A percentile compares a stretch with the other conserved stretches of the same genome.
These are phyloP conservation scores for Tremellales sp. DNA, from an alignment of 1,284 basidiomycete species.

Conservation along the genomic window DNA sequence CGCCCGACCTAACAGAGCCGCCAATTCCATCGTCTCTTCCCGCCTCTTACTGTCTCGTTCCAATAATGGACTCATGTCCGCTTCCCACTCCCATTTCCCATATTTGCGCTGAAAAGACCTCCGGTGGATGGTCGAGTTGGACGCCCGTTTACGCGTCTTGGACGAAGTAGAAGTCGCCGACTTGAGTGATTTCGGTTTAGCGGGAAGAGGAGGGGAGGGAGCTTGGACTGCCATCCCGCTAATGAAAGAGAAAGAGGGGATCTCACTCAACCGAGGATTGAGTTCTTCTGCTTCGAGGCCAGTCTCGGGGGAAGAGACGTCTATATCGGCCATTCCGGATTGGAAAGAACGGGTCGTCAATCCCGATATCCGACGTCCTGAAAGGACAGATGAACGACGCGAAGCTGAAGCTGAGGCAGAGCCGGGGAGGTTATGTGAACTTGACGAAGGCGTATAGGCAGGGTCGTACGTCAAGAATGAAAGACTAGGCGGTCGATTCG, in stretches of 20 bases:
- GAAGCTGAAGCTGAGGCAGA: not conserved
- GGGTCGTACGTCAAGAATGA: not conserved
- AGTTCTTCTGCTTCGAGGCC: not conserved
- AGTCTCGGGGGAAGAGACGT: not conserved
- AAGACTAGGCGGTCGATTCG: not conserved
- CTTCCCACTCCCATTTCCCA: not conserved
- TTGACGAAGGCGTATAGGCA: not conserved
- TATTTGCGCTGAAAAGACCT: not conserved
- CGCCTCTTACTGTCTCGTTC: conserved; percentile 3
- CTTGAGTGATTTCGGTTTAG: not conserved
- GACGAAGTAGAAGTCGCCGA: not conserved
- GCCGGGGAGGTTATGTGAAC: not conserved
- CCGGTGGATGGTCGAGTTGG: not conserved
- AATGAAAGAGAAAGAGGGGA: too few relatives aligned
- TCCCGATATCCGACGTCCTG: not conserved
- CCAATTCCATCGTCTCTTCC: conserved; percentile 29
- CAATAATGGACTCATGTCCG: not conserved
- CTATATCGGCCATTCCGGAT: not conserved
- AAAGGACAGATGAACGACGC: too few relatives aligned
- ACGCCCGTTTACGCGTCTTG: not conserved
- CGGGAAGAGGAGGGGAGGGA: not conserved
- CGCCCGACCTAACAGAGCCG: conserved; percentile 28
- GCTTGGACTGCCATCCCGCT: not conserved
- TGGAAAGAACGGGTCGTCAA: not conserved
- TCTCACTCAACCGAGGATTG: too few relatives aligned